Conservation (phyloP, 306 rosid species). For the Rubus parviflorus region DNA sequence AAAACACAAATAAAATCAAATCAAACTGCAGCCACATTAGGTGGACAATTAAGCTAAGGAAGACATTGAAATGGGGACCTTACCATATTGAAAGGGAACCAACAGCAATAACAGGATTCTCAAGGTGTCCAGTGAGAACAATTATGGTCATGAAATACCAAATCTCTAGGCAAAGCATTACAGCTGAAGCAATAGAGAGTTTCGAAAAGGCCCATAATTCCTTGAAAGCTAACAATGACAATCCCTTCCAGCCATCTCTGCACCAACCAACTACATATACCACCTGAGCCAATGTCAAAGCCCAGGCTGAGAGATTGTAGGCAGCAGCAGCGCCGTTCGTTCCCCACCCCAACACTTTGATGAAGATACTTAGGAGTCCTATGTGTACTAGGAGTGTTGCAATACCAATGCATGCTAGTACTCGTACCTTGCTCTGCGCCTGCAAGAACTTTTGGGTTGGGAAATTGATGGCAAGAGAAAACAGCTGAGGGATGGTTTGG, state of each 20-base stretch:
- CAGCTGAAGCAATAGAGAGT: slow-evolving; percentile 84
- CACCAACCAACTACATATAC: slow-evolving; percentile 79
- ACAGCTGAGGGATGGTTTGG: slow-evolving; percentile 89
- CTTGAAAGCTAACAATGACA: slow-evolving; percentile 79
- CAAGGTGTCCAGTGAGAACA: slow-evolving; percentile 97
- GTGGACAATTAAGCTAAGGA: background rate
- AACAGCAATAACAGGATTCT: slow-evolving; percentile 79
- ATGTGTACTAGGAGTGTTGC: slow-evolving; percentile 43
- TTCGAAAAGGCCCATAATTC: slow-evolving; percentile 77
- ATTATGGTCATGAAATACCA: slow-evolving; percentile 97
- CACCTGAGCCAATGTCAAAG: slow-evolving; percentile 61
- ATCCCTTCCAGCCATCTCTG: slow-evolving; percentile 76
- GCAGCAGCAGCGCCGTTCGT: slow-evolving; percentile 83
- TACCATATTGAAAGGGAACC: slow-evolving; percentile 97
- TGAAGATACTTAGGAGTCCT: slow-evolving; percentile 47
- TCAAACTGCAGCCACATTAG: background rate
- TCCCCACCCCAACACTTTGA: slow-evolving; percentile 65
- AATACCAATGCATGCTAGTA: slow-evolving; percentile 79
- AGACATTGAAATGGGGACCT: slow-evolving; percentile 7
- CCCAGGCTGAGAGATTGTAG: slow-evolving; percentile 71
- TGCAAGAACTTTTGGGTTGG: slow-evolving; percentile 90
- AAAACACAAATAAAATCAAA: slow-evolving; percentile 1
- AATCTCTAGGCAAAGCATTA: slow-evolving; percentile 94
- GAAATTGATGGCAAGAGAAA: slow-evolving; percentile 76
- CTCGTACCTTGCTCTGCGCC: slow-evolving; percentile 70